Evolutionary conservation across 108 stramenopile species (phyloP).

Genomic region (Aurantiochytrium sp.): DNA sequence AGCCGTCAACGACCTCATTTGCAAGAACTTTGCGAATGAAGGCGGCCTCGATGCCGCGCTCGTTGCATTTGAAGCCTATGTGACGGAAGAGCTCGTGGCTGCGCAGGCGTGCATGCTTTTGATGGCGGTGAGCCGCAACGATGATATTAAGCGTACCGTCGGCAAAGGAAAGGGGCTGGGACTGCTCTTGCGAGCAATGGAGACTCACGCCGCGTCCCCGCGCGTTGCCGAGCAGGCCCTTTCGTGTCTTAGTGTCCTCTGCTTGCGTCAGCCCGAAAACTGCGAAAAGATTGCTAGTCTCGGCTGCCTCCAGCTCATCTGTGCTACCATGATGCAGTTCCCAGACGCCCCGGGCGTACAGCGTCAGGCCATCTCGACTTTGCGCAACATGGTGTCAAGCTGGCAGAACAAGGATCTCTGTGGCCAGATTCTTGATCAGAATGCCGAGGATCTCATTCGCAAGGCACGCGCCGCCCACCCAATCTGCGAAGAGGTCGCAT

Average conservation of each 20-base stretch:
- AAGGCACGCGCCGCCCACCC: background rate
- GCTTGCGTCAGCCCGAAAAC: background rate
- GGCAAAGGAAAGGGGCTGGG: slow-evolving; percentile 3
- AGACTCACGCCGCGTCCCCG: background rate
- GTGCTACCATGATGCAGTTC: background rate
- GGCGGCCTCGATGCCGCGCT: background rate
- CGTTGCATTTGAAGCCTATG: background rate
- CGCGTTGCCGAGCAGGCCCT: background rate
- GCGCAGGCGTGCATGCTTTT: background rate
- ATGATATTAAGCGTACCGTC: background rate
- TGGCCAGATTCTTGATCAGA: background rate
- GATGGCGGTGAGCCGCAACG: background rate
- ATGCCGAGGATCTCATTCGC: background rate
- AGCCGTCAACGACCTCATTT: background rate
- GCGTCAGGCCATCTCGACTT: background rate
- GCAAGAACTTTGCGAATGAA: background rate
- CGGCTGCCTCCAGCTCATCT: slow-evolving; percentile 1
- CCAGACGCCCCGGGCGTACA: background rate
- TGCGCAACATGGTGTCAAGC: slow-evolving; percentile 11
- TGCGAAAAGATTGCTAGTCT: background rate
- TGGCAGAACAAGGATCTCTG: slow-evolving; percentile 9
- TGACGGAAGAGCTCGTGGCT: background rate
- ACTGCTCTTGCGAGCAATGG: background rate
- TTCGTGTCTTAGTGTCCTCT: background rate
- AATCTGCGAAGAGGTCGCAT: background rate